Conservation (phyloP, 2,329 filamentous ascomycete genomes). For the Cordyceps javanica region DNA sequence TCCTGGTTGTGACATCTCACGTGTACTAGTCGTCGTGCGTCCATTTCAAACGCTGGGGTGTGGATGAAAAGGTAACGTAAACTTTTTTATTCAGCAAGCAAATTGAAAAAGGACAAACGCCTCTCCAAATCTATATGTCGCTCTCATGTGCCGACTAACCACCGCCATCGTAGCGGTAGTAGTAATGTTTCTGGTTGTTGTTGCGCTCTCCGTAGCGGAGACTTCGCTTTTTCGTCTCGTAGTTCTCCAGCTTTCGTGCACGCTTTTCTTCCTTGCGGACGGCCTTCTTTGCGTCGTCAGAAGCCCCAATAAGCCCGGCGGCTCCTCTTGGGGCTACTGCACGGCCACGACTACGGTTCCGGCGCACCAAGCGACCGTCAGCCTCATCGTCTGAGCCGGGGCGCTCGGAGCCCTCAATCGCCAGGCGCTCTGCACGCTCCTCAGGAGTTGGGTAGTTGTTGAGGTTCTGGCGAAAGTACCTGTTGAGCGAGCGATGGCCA, state of each 20-base stretch:
- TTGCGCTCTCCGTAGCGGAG: conserved; percentile 65
- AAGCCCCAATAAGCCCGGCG: conserved; percentile 72
- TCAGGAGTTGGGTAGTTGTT: conserved; percentile 73
- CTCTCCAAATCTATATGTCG: conserved; percentile 6
- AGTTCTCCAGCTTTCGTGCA: conserved; percentile 58
- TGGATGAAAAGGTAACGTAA: neutral
- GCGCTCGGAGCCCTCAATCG: conserved; percentile 42
- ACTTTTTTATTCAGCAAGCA: neutral
- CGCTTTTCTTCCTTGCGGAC: conserved; percentile 62
- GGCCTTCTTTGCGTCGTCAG: conserved; percentile 66
- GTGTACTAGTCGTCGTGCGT: too few species aligned
- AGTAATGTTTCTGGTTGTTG: conserved; percentile 66
- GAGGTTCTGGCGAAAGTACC: conserved; percentile 90
- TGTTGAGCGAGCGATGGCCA: conserved; percentile 80
- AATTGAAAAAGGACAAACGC: conserved; percentile 9
- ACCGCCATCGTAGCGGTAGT: conserved; percentile 43
- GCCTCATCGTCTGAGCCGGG: conserved; percentile 31
- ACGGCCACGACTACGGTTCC: conserved; percentile 39
- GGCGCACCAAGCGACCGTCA: conserved; percentile 26
- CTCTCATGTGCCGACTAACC: conserved; percentile 26
- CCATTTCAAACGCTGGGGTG: neutral
- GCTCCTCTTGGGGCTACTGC: conserved; percentile 62
- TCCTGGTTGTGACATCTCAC: neutral
- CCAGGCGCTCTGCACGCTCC: conserved; percentile 64
- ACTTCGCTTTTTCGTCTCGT: conserved; percentile 56